Evolutionary conservation across 2,329 filamentous ascomycete genomes (phyloP).

Genomic region (Trichophyton schoenleinii): DNA sequence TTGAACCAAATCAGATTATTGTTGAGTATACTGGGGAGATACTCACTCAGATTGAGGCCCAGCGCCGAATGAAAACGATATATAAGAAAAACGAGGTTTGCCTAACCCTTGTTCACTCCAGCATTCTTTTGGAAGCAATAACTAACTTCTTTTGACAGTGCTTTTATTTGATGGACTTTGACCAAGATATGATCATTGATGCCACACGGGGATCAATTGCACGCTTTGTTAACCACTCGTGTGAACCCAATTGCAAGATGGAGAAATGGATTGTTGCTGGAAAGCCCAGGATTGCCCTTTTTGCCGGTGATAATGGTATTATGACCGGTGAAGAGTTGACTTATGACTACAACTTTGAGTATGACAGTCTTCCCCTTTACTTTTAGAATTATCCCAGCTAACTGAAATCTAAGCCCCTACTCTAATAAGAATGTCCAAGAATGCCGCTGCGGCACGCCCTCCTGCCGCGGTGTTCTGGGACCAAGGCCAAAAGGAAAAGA

Average conservation of each 20-base stretch:
- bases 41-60: constrained; percentile 86
- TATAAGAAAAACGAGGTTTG: constrained; percentile 88
- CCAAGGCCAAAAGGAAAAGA: constrained; percentile 40
- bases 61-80: constrained; percentile 79
- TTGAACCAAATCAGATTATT: constrained; percentile 84
- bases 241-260: constrained; percentile 92
- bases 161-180: constrained; percentile 97
- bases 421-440: constrained; percentile 51
- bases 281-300: constrained; percentile 90
- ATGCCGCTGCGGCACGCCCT: constrained; percentile 49
- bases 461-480: constrained; percentile 51
- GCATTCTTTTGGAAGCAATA: too few species aligned
- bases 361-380: constrained; percentile 18
- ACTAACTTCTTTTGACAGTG: constrained; percentile 45
- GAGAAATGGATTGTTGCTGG: constrained; percentile 94
- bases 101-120: constrained; percentile 8
- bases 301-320: constrained; percentile 79
- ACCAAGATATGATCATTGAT: constrained; percentile 97
- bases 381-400: not conserved
- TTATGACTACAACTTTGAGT: constrained; percentile 76
- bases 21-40: constrained; percentile 98
- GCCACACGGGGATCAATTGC: constrained; percentile 91
- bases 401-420: constrained; percentile 33
- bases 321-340: constrained; percentile 93
- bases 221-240: constrained; percentile 96